Evolutionary conservation across 106 monocot genomes (phyloP).

Genomic region (Agapanthus africanus): DNA sequence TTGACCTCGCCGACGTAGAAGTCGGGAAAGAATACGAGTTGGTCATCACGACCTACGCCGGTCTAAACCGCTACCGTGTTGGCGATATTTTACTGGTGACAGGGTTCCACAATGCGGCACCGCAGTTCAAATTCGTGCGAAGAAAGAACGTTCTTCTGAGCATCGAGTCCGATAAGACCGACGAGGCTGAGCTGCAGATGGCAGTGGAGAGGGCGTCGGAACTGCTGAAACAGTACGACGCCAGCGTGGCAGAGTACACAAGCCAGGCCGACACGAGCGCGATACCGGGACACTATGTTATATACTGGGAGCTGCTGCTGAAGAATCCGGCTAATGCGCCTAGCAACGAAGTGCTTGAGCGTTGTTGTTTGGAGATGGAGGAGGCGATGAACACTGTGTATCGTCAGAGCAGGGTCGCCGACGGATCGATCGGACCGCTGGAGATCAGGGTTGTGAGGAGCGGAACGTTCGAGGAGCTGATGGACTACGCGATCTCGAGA

Average conservation of each 20-base stretch:
- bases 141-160: conserved; percentile 51
- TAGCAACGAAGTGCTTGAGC: neutral
- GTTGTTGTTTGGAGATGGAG: conserved; percentile 21
- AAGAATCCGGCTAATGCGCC: neutral
- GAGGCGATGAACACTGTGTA: conserved; percentile 30
- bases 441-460: conserved; percentile 29
- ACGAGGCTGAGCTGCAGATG: conserved; percentile 48
- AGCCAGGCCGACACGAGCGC: conserved; percentile 13
- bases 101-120: conserved; percentile 19
- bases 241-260: conserved; percentile 22
- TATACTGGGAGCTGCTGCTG: conserved; percentile 26
- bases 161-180: conserved; percentile 58
- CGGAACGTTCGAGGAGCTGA: conserved; percentile 37
- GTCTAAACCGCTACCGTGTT: conserved; percentile 41
- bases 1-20: conserved; percentile 57
- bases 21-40: conserved; percentile 83
- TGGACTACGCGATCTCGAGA: conserved; percentile 17
- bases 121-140: conserved; percentile 17
- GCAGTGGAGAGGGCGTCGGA: conserved; percentile 42
- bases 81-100: conserved; percentile 16
- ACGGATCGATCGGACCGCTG: conserved; percentile 28
- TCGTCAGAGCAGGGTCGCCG: conserved; percentile 17
- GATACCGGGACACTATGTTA: conserved; percentile 27
- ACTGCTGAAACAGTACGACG: conserved; percentile 15
- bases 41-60: conserved; percentile 78